phyloP scores from a whole-genome alignment of 2,329 filamentous ascomycete species.

The Trichoderma sp. region DNA sequence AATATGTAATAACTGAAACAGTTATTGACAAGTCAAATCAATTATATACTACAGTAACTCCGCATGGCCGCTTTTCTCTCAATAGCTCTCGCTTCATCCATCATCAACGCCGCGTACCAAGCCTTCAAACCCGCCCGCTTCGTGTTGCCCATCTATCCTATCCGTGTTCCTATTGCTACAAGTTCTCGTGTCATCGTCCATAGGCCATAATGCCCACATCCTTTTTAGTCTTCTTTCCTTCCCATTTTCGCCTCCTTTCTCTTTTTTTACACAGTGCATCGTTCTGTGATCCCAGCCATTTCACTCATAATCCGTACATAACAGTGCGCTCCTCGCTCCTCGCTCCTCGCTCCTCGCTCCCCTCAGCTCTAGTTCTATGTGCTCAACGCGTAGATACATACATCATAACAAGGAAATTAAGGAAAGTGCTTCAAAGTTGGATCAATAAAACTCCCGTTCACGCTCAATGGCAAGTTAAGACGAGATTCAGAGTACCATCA shows the following conservation, averaged over 20 bases:
- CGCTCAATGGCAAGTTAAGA: not conserved
- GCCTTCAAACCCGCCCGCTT: not conserved
- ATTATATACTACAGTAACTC: not conserved
- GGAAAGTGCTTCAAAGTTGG: not conserved
- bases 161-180: not conserved
- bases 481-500: not conserved
- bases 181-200: not conserved
- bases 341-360: not conserved
- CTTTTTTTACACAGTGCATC: not conserved
- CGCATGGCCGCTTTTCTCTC: not conserved
- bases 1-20: too few relatives aligned
- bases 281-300: not conserved
- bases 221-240: not conserved
- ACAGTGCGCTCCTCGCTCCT: not conserved
- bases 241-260: too few relatives aligned
- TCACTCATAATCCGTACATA: not conserved
- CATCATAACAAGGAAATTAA: not conserved
- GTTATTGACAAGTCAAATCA: not conserved
- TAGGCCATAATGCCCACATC: not conserved
- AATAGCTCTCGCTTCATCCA: not conserved
- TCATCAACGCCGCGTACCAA: constrained; percentile 1
- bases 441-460: not conserved
- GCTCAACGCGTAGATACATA: constrained; percentile 8
- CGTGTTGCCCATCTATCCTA: constrained; percentile 4
- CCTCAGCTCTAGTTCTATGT: constrained; percentile 12